Evolutionary conservation across 1,139 yeast species (phyloP).

Genomic region (Saccharomyces hybrid): DNA sequence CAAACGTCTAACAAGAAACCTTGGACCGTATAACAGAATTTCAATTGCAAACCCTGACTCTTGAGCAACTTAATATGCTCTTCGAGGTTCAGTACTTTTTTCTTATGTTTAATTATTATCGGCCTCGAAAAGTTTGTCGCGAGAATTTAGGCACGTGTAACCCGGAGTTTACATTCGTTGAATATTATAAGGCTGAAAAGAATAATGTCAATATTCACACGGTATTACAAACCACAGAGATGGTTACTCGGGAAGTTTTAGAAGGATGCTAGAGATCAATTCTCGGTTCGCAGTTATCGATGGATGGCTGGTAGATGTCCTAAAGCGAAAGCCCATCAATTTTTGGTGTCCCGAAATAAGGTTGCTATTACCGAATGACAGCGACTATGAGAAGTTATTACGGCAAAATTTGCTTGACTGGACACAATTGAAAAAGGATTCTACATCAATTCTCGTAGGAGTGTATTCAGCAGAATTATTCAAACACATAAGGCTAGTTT

Average conservation of each 20-base stretch:
- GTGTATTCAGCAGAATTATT: not conserved
- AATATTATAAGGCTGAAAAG: no score
- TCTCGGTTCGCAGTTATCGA: not conserved
- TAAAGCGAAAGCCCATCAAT: not conserved
- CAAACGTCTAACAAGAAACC: not conserved
- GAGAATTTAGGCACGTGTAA: not conserved
- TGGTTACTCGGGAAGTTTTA: not conserved
- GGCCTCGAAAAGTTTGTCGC: not conserved
- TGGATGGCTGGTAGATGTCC: not conserved
- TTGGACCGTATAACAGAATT: not conserved
- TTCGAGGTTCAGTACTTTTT: not conserved
- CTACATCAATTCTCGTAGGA: not conserved
- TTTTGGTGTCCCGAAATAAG: not conserved
- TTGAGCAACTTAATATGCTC: not conserved
- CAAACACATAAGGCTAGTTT: not conserved
- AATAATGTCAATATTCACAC: not conserved
- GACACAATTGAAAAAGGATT: not conserved
- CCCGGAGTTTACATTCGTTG: no score
- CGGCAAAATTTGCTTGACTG: not conserved
- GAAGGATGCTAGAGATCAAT: not conserved
- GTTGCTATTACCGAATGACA: not conserved
- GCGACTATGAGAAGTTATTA: not conserved
- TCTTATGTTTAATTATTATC: not conserved
- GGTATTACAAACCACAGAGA: not conserved
- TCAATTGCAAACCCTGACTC: not conserved